A percentile compares a stretch with the other conserved stretches of the same genome.
Conservation (phyloP, 179 eudicot genomes). For the Spergularia azorica region DNA sequence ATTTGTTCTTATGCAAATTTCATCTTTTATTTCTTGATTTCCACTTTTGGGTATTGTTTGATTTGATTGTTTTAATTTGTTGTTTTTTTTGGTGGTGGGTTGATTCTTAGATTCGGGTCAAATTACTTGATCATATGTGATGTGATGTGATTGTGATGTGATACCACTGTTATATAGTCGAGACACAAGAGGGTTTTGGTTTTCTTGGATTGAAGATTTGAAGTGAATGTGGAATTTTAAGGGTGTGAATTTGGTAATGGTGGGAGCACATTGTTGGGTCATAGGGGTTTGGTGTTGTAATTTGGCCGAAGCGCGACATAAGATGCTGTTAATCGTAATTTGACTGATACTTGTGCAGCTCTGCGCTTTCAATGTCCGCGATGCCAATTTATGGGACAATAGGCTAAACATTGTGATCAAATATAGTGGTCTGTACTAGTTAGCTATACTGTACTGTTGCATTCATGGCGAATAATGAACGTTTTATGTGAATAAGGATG, state of each 20-base stretch:
- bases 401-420: too few relatives aligned
- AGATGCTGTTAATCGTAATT: neutral
- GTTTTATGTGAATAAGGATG: too few relatives aligned
- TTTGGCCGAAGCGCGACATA: neutral
- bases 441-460: neutral
- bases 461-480: too few relatives aligned
- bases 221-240: neutral
- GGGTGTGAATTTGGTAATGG: constrained; percentile 11
- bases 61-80: neutral
- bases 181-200: too few relatives aligned
- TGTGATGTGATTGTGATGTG: too few relatives aligned
- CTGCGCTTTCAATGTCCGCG: neutral
- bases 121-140: neutral
- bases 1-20: neutral
- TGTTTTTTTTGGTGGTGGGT: neutral
- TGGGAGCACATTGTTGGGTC: neutral
- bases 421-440: neutral
- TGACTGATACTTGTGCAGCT: neutral
- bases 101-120: neutral
- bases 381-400: neutral
- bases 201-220: too few relatives aligned
- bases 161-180: too few relatives aligned
- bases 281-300: neutral
- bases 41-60: neutral
- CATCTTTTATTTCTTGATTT: neutral